These are phyloP conservation scores for Irpex sp. DNA, from an alignment of 1,284 basidiomycete species.

Conservation along the genomic window DNA sequence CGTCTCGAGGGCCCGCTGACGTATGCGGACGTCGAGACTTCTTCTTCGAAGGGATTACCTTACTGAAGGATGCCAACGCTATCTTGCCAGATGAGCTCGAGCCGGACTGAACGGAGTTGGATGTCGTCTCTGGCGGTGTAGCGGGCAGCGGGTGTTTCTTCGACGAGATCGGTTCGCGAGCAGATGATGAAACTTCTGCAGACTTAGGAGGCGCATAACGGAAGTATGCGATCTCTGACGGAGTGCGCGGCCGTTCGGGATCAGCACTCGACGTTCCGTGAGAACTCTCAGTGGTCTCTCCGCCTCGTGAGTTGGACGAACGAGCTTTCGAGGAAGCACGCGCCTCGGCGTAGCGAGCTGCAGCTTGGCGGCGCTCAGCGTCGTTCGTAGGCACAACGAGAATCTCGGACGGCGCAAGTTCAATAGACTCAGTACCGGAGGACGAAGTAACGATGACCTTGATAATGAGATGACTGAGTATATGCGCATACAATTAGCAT, in stretches of 20 bases:
- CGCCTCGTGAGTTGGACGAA: background rate
- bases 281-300: slow-evolving; percentile 3
- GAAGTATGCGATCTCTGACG: background rate
- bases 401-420: slow-evolving; percentile 66
- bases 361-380: slow-evolving; percentile 61
- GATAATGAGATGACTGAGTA: background rate
- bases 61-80: background rate
- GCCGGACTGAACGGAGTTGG: background rate
- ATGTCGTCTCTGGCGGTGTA: background rate
- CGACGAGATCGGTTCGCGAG: background rate
- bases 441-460: slow-evolving; percentile 59
- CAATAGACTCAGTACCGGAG: slow-evolving; percentile 54
- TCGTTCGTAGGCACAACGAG: slow-evolving; percentile 64
- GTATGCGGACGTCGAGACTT: slow-evolving; percentile 57
- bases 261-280: background rate
- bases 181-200: slow-evolving; percentile 1
- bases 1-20: slow-evolving; percentile 62
- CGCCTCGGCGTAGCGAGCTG: slow-evolving; percentile 53
- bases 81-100: background rate
- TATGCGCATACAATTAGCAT: background rate
- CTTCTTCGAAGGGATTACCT: slow-evolving; percentile 15
- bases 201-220: slow-evolving; percentile 1
- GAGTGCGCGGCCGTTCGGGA: background rate
- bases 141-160: background rate
- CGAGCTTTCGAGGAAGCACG: slow-evolving; percentile 11